phyloP scores from a whole-genome alignment of 768 basidiomycete genomes.

The Megacollybia marginata region DNA sequence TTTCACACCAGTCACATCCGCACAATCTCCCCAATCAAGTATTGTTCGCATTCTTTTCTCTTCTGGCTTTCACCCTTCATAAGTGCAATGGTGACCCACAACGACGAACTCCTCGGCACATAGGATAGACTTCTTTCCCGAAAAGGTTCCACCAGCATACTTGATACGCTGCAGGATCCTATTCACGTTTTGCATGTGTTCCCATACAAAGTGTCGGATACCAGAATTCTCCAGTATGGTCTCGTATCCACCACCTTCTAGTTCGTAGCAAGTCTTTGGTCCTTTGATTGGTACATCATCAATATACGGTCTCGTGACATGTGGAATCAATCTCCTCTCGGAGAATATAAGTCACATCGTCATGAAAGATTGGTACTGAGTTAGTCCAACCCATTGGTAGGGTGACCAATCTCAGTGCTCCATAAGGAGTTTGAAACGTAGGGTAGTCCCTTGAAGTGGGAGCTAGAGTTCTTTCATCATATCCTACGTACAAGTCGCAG shows the following conservation, averaged over 20 bases:
- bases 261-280: conserved; percentile 13
- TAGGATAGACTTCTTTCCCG: conserved; percentile 12
- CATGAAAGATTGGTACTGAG: conserved; percentile 21
- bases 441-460: no score
- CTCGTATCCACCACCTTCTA: conserved; percentile 5
- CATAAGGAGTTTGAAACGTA: no score
- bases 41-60: conserved; percentile 13
- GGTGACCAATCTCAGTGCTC: conserved; percentile 16
- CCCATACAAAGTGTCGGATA: conserved; percentile 24
- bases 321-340: conserved; percentile 22
- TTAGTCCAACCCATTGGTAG: conserved; percentile 36
- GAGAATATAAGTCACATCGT: conserved; percentile 16
- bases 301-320: conserved; percentile 15
- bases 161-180: conserved; percentile 24
- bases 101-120: conserved; percentile 9
- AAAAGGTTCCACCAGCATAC: conserved; percentile 22
- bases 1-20: conserved; percentile 8
- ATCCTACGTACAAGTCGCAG: no score
- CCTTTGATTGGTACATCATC: conserved; percentile 21
- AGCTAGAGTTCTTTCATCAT: no score
- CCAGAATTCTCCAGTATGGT: conserved; percentile 4
- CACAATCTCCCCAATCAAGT: conserved; percentile 8
- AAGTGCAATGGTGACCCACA: conserved; percentile 30
- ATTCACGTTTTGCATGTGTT: conserved; percentile 27
- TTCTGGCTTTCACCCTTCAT: conserved; percentile 22